Percentiles rank a stretch among this genome's conserved stretches.
These are phyloP conservation scores for Lichtheimia ramosa DNA, from an alignment of 371 early-diverging fungal species.

Conservation along the genomic window DNA sequence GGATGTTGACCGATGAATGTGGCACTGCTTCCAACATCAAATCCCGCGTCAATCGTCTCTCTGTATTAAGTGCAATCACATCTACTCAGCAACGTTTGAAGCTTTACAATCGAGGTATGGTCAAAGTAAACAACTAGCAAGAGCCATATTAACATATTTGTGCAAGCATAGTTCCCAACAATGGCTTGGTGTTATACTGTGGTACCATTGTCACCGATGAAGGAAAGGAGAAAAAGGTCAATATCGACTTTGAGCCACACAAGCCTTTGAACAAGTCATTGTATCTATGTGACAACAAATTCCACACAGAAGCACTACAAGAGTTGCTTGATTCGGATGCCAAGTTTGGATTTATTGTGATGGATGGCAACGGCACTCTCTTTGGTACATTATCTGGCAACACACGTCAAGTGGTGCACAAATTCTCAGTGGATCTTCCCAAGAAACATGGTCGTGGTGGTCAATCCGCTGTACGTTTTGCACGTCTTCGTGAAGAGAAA, in stretches of 20 bases:
- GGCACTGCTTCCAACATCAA: constrained; percentile 99
- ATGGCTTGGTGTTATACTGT: constrained; percentile 95
- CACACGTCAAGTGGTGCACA: constrained; percentile 95
- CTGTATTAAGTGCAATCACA: constrained; percentile 98
- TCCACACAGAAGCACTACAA: constrained; percentile 96
- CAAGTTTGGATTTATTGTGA: constrained; percentile 99
- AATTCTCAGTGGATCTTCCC: constrained; percentile 96
- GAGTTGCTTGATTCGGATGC: constrained; percentile 95
- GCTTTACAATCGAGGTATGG: constrained; percentile 80
- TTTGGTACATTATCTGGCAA: constrained; percentile 99
- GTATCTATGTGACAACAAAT: constrained; percentile 99
- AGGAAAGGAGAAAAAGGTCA: constrained; percentile 99
- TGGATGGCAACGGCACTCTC: constrained; percentile 99
- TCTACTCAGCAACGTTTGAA: constrained; percentile 99
- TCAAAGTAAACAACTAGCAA: neutral
- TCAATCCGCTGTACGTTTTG: constrained; percentile 99
- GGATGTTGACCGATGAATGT: constrained; percentile 99
- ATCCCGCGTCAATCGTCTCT: constrained; percentile 98
- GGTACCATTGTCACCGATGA: constrained; percentile 98
- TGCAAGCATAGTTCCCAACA: constrained; percentile 74
- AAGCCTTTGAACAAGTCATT: constrained; percentile 99
- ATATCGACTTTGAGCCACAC: constrained; percentile 99
- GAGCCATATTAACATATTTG: neutral
- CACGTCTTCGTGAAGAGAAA: constrained; percentile 98
- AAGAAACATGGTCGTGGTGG: constrained; percentile 99